Evolutionary conservation across 768 basidiomycete species (phyloP).

Genomic region (Boletus huronensis): DNA sequence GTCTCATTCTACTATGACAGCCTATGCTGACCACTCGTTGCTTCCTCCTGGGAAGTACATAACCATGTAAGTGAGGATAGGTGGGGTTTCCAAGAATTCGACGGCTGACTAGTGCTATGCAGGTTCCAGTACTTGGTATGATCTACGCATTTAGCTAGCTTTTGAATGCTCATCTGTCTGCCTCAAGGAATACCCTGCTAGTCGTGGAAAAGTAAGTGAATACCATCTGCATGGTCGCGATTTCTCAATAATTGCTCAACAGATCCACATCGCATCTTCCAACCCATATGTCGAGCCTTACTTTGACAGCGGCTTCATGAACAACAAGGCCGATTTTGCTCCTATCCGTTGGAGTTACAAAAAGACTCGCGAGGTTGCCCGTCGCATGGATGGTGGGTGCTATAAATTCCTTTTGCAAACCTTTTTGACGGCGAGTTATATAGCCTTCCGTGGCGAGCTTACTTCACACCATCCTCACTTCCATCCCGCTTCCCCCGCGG

Average conservation of each 20-base stretch:
- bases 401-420: background rate
- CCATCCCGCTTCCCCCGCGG: slow-evolving; percentile 65
- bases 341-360: slow-evolving; percentile 78
- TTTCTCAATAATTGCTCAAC: background rate
- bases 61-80: slow-evolving; percentile 46
- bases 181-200: slow-evolving; percentile 59
- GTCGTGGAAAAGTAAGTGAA: slow-evolving; percentile 56
- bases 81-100: slow-evolving; percentile 20
- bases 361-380: slow-evolving; percentile 68
- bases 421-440: background rate
- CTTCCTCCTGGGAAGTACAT: slow-evolving; percentile 71
- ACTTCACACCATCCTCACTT: slow-evolving; percentile 73
- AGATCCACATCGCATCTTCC: slow-evolving; percentile 61
- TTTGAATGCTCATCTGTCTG: background rate
- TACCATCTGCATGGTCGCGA: too few species aligned
- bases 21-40: slow-evolving; percentile 67
- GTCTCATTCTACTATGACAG: slow-evolving; percentile 24
- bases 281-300: slow-evolving; percentile 61
- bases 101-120: background rate
- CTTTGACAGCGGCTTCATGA: slow-evolving; percentile 79
- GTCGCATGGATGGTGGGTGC: slow-evolving; percentile 61
- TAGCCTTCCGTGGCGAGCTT: slow-evolving; percentile 69
- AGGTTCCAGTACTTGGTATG: slow-evolving; percentile 56
- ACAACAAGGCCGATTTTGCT: slow-evolving; percentile 72
- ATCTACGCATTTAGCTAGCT: background rate